phyloP scores from a whole-genome alignment of 768 basidiomycete genomes.

The Cubamyces lactineus region DNA sequence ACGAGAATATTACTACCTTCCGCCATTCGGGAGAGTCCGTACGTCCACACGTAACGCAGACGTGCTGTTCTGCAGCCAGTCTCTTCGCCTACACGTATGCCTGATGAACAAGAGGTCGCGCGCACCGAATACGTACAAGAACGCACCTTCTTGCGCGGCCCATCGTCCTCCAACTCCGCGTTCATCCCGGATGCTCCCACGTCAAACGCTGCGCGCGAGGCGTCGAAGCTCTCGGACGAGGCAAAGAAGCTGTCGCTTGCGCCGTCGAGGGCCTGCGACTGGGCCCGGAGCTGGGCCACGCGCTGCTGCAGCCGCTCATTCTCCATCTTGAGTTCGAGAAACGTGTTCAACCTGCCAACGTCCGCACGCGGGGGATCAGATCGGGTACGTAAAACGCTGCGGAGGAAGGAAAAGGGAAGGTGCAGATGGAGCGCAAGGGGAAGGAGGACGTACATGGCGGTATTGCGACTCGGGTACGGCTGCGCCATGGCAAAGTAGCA shows the following conservation, averaged over 20 bases:
- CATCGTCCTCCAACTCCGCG: slow-evolving; percentile 45
- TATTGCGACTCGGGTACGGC: slow-evolving; percentile 76
- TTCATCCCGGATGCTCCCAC: background rate
- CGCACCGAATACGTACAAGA: background rate
- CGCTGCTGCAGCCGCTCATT: slow-evolving; percentile 79
- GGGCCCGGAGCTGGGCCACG: slow-evolving; percentile 46
- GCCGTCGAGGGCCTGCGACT: slow-evolving; percentile 21
- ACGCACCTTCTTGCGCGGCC: slow-evolving; percentile 61
- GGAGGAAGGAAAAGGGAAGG: background rate
- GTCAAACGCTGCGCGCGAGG: slow-evolving; percentile 11
- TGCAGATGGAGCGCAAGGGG: background rate
- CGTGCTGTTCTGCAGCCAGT: slow-evolving; percentile 65
- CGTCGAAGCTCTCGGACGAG: slow-evolving; percentile 21
- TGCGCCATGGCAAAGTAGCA: slow-evolving; percentile 78
- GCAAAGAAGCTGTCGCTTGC: slow-evolving; percentile 10
- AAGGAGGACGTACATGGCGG: slow-evolving; percentile 55
- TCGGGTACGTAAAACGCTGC: background rate
- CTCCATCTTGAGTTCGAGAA: slow-evolving; percentile 85
- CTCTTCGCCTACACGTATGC: slow-evolving; percentile 24
- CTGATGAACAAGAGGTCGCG: background rate
- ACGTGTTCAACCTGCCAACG: slow-evolving; percentile 60
- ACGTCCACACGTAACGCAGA: slow-evolving; percentile 90
- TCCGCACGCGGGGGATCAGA: background rate
- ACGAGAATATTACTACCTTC: slow-evolving; percentile 51
- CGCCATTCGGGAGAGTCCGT: slow-evolving; percentile 99